phyloP scores from a whole-genome alignment of 257 asterid species.

The Knoxia roxburghii region DNA sequence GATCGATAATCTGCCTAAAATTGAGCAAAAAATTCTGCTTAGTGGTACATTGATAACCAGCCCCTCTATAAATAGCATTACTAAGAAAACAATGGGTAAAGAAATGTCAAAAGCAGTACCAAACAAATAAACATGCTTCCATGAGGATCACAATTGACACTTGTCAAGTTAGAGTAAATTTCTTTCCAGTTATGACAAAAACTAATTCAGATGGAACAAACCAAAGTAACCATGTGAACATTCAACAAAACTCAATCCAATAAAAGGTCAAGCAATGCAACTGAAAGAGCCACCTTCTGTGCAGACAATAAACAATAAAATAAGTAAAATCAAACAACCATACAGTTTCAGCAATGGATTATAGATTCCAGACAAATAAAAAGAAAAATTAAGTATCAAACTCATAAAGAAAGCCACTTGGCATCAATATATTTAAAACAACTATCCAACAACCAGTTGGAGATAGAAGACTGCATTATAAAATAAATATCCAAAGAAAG shows the following conservation, averaged over 20 bases:
- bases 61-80: neutral
- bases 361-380: neutral
- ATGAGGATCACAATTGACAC: neutral
- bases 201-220: neutral
- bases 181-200: neutral
- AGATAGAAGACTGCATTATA: neutral
- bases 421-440: neutral
- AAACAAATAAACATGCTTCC: neutral
- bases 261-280: neutral
- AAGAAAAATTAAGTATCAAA: neutral
- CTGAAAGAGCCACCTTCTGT: neutral
- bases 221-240: neutral
- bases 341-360: neutral
- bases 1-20: neutral
- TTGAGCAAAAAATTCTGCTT: neutral
- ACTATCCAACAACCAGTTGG: neutral
- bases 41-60: neutral
- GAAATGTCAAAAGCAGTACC: neutral
- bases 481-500: neutral
- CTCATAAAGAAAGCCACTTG: neutral
- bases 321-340: neutral
- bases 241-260: neutral
- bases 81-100: neutral
- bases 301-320: neutral
- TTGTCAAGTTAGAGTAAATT: neutral